phyloP scores from a whole-genome alignment of 345 rosid species.

The Lepidium aucheri region DNA sequence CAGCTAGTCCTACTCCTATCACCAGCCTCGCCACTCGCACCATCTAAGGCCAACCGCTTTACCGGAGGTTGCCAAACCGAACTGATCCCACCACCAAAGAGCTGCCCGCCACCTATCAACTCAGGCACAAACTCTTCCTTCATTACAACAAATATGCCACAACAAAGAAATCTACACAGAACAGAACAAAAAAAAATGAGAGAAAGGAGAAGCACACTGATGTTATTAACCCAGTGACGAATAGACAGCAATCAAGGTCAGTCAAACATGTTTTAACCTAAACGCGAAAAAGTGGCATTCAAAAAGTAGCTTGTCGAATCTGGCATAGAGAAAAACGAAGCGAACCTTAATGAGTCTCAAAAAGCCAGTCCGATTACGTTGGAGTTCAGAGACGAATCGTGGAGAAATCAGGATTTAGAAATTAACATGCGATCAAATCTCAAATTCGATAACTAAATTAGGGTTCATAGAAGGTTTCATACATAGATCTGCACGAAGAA shows the following conservation, averaged over 20 bases:
- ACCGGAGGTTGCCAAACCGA: conserved; percentile 27
- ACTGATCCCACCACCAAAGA: conserved; percentile 26
- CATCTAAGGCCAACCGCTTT: conserved; percentile 27
- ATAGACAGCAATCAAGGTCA: neutral
- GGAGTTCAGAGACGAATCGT: conserved; percentile 13
- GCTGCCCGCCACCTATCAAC: conserved; percentile 18
- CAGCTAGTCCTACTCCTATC: conserved; percentile 33
- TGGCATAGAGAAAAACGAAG: neutral
- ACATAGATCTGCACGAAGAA: conserved; percentile 14
- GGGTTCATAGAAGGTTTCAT: conserved; percentile 15
- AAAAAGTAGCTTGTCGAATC: neutral
- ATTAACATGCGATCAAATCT: neutral
- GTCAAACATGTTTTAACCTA: conserved; percentile 1
- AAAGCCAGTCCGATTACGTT: conserved; percentile 1
- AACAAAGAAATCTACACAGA: neutral
- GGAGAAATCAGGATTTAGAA: neutral
- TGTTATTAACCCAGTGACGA: neutral
- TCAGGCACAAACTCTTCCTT: conserved; percentile 43
- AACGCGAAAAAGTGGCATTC: neutral
- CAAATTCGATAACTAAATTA: neutral
- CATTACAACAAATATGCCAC: conserved; percentile 43
- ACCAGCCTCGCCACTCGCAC: conserved; percentile 23
- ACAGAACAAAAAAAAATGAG: neutral
- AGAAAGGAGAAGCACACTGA: neutral
- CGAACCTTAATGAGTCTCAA: conserved; percentile 15